These are phyloP conservation scores for Juncus inflexus DNA, from an alignment of 176 grass and related monocot species.

Conservation along the genomic window DNA sequence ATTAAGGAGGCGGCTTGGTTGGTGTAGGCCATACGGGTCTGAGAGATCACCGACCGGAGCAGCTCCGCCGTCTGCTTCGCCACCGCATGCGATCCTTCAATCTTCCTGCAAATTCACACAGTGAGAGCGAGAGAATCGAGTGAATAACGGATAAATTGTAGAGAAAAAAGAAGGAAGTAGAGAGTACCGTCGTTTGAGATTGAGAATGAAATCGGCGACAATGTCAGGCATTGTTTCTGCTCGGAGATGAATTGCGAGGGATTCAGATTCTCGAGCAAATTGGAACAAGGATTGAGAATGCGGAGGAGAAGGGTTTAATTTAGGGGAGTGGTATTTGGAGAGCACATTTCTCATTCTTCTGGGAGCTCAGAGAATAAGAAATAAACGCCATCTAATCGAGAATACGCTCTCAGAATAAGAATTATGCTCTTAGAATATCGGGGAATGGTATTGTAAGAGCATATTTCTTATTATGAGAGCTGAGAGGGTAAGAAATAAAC, in stretches of 20 bases:
- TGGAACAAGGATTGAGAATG: not conserved
- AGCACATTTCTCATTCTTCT: not conserved
- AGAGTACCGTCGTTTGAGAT: conserved; percentile 63
- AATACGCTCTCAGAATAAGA: too few relatives aligned
- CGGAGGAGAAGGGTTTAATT: conserved; percentile 20
- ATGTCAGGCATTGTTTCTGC: conserved; percentile 63
- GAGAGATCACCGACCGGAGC: conserved; percentile 81
- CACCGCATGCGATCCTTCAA: conserved; percentile 81
- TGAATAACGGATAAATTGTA: not conserved
- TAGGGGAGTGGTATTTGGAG: conserved; percentile 1
- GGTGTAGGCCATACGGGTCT: conserved; percentile 61
- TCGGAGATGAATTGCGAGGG: not conserved
- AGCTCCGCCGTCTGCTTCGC: conserved; percentile 83
- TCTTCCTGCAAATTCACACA: conserved; percentile 38
- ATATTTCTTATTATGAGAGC: too few relatives aligned
- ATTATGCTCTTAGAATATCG: not conserved
- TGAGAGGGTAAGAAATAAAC: too few relatives aligned
- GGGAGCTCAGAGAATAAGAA: too few relatives aligned
- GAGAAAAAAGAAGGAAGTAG: not conserved
- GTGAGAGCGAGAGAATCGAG: not conserved
- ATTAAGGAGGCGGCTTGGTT: conserved; percentile 66
- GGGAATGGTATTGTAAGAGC: not conserved
- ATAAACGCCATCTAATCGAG: too few relatives aligned
- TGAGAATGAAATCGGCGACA: conserved; percentile 78
- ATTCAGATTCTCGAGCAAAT: not conserved